Conservation (phyloP, 345 rosid species). For the Melaleuca quinquenervia region DNA sequence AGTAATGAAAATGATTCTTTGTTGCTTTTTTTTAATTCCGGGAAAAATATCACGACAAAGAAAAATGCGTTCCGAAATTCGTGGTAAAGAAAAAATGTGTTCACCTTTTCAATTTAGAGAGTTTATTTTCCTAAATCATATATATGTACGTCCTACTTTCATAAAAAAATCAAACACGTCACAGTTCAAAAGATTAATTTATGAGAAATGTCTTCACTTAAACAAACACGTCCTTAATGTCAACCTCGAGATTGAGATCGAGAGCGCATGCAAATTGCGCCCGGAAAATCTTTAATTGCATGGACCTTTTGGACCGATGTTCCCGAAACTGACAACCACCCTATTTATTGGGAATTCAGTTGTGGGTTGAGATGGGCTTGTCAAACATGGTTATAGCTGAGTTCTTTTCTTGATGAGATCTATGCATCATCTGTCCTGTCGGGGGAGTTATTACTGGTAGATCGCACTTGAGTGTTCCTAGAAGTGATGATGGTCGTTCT, state of each 20-base stretch:
- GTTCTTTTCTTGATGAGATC: neutral
- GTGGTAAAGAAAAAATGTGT: too few relatives aligned
- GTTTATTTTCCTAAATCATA: too few relatives aligned
- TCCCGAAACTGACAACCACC: slow-evolving; percentile 19
- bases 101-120: too few relatives aligned
- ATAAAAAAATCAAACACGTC: too few relatives aligned
- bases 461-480: neutral
- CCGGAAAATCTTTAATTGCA: neutral
- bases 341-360: slow-evolving; percentile 17
- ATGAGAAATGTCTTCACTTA: too few relatives aligned
- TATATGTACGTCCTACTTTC: too few relatives aligned
- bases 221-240: neutral
- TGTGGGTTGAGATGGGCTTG: slow-evolving; percentile 5
- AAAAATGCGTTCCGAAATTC: too few relatives aligned
- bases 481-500: neutral
- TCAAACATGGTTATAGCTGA: neutral
- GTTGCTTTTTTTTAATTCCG: too few relatives aligned
- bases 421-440: neutral
- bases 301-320: neutral
- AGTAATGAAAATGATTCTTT: neutral
- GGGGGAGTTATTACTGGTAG: neutral
- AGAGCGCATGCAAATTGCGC: too few relatives aligned
- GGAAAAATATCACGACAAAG: too few relatives aligned
- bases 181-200: too few relatives aligned
- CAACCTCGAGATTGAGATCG: neutral